Evolutionary conservation across 805 yeast species (phyloP).

Genomic region (Lipomyces kockii): DNA sequence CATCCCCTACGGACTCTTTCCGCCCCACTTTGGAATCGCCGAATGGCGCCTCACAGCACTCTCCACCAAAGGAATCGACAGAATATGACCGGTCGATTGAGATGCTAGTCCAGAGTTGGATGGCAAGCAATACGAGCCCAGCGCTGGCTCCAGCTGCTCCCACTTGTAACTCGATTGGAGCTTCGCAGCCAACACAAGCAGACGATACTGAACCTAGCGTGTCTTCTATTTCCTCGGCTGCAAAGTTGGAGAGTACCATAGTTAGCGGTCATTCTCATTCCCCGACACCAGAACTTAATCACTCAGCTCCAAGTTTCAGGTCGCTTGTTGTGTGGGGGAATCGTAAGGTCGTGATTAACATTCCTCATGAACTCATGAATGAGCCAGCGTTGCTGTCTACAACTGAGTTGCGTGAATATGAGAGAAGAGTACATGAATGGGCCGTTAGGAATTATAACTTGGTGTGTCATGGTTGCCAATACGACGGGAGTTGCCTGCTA

Average conservation of each 20-base stretch:
- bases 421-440: constrained; percentile 17
- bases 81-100: constrained; percentile 30
- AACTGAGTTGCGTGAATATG: constrained; percentile 11
- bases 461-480: constrained; percentile 3
- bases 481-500: not conserved
- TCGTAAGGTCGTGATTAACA: constrained; percentile 2
- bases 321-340: constrained; percentile 20
- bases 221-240: not conserved
- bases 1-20: not conserved
- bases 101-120: constrained; percentile 27
- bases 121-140: constrained; percentile 11
- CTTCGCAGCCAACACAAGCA: not conserved
- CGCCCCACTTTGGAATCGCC: not conserved
- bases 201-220: not conserved
- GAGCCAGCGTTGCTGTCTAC: constrained; percentile 5
- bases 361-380: constrained; percentile 6
- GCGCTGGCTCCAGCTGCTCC: not conserved
- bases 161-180: not conserved
- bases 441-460: constrained; percentile 9
- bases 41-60: not conserved
- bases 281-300: not conserved
- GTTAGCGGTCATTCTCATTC: not conserved
- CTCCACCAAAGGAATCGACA: not conserved
- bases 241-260: not conserved
- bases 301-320: not conserved